Evolutionary conservation across 805 yeast genomes (phyloP), one percentile per base, ranked within the genome.

Genomic region (Kuraishia floccosa): DNA sequence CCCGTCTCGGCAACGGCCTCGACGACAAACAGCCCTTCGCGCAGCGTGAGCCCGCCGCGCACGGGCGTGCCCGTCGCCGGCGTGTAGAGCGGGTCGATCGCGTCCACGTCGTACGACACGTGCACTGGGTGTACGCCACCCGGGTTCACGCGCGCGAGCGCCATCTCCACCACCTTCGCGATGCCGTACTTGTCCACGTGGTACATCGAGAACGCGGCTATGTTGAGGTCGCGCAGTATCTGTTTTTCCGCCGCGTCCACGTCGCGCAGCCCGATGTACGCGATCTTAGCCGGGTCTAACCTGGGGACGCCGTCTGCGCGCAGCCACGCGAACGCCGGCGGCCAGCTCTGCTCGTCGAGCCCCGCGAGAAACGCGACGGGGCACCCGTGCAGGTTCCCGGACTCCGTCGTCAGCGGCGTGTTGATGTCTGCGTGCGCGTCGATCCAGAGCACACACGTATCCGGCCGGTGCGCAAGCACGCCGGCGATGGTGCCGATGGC

Each of bases 61-160:
- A 89, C 98, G 26, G 96, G 89, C 1, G 98, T 91, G 33, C 98
- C 98, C 1, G 98, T 89, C 24, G 96, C 94, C 13, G 96, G 96
- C 10, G 91, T 96, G 49, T 65, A 86, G 38, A 75, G 67, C 29
- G 97, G 97, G 56, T 89, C 98, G 35, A 91, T 78, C 26, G 96
- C 96, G 57, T 89, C 98, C 27, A 89, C 96, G 50, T 89, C 98
- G 52, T 87, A 89, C 17, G 93, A 79, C 41, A 91, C 58, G 61
- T 89, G 96, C 39, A 91, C 68, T 30, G 98, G 97, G 29, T 42
- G 42, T 33, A 67, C 60, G 14, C 73, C 68, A 33, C 71, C 66
- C 11, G 94, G 94, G 56, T 81, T 81, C 43, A 91, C 63, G 18
- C 68, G 66, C 39, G 76, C 73, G 36, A 89, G 56, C 2, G 98